Evolutionary conservation across 176 grass and related monocot species (phyloP), one percentile per base, ranked within the genome.

Genomic region (Rhipidocladum racemiflorum): DNA sequence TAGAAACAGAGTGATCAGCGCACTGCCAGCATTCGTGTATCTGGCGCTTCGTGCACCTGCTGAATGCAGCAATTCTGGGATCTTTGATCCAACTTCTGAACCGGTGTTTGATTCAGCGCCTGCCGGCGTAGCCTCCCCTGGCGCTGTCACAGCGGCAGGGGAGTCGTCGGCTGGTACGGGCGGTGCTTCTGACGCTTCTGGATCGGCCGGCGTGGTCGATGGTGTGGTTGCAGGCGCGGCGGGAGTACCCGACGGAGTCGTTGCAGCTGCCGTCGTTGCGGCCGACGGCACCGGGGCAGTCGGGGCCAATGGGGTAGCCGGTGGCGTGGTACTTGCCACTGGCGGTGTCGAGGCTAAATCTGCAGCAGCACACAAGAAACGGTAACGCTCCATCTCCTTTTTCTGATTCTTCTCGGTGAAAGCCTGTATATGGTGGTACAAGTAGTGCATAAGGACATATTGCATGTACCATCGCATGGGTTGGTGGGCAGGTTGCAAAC

Each of bases 401-500:
- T 7, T 64, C 11, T 25, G 12, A 39, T 70, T 50, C 70, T 36
- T 68, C n/a, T 38, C 43, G 32, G 15, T 65, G 27, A 38, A 77
- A 34, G 5, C 61, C 13, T 3, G 5, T 34, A 16, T 32, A 48
- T 29, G 3, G 55, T 9, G 30, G 0, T 16, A 45, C 4, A 1
- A 25, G 13, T 10, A 25, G 13, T 10, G 44, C 21, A 2, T 4
- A 59, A 3, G 54, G 16, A 25, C 6, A 61, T 35, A n/a, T n/a
- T n/a, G 78, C 87, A 28, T 38, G 79, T 90, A 95, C 93, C 90
- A 0, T 89, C 74, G 90, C 93, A 95, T 20, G 89, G 90, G 63
- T 85, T 74, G 49, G n/a, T 81, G 61, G 87, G 85, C 74, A 95
- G 82, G 81, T 94, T 89, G 86, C 95, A 97, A 68, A 90, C 80